Evolutionary conservation across 2,329 filamentous ascomycete species (phyloP).

Genomic region (Colletotrichum lini): DNA sequence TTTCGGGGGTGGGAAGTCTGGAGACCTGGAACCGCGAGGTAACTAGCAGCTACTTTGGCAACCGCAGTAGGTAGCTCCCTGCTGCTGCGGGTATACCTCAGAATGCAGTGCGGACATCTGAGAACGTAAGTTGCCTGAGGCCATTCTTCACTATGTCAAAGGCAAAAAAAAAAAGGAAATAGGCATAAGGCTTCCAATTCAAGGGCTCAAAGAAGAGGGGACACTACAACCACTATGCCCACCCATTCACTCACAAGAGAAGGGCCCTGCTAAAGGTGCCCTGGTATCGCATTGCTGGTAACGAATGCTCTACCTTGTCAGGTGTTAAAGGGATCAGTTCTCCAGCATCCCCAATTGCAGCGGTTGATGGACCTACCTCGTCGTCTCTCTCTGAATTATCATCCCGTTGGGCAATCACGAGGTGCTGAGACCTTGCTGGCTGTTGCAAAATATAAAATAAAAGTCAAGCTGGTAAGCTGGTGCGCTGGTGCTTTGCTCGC

Average conservation of each 20-base stretch:
- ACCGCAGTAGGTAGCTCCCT: slow-evolving; percentile 10
- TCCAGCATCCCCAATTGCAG: background rate
- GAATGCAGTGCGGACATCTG: slow-evolving; percentile 40
- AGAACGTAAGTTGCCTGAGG: slow-evolving; percentile 41
- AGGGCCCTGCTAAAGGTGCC: background rate
- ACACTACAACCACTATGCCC: background rate
- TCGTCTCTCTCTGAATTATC: background rate
- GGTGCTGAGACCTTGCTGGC: background rate
- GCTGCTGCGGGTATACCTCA: slow-evolving; percentile 36
- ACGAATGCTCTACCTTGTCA: background rate
- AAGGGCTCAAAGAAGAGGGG: background rate
- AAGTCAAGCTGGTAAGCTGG: too few species aligned
- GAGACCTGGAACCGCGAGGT: slow-evolving; percentile 34
- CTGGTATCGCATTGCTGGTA: background rate
- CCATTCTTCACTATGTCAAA: background rate
- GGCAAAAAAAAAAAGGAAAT: background rate
- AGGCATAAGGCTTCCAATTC: background rate
- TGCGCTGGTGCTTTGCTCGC: slow-evolving; percentile 11
- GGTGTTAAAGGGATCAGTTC: background rate
- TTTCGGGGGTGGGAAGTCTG: slow-evolving; percentile 37
- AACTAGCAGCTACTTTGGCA: slow-evolving; percentile 9
- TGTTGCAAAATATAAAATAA: background rate
- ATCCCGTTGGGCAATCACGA: background rate
- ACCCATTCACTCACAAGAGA: background rate
- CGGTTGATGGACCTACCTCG: background rate